phyloP scores from a whole-genome alignment of 139 green algal species.

The Chlamydomonas schloesseri region DNA sequence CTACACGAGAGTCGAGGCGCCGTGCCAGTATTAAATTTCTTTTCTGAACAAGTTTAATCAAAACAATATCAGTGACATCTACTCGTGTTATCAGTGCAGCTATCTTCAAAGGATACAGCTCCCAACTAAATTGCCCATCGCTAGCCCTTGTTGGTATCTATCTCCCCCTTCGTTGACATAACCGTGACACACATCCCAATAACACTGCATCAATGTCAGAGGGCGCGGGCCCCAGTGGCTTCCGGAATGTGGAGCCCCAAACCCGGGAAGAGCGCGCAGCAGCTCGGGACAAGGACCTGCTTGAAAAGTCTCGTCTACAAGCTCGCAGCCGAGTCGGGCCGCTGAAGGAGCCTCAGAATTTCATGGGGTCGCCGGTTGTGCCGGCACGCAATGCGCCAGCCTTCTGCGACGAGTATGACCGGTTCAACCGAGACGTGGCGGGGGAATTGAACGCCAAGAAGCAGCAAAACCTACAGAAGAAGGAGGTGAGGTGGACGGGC shows the following conservation, averaged over 20 bases:
- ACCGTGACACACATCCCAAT: too few relatives aligned
- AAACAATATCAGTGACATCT: too few relatives aligned
- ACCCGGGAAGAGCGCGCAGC: constrained; percentile 8
- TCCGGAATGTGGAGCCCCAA: constrained; percentile 22
- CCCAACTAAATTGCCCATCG: too few relatives aligned
- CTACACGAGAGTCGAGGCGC: too few relatives aligned
- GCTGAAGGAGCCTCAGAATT: background rate
- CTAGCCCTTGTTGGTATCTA: too few relatives aligned
- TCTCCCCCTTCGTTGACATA: too few relatives aligned
- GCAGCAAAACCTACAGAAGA: constrained; percentile 21
- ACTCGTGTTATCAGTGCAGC: too few relatives aligned
- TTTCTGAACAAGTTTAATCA: too few relatives aligned
- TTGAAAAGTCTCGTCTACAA: constrained; percentile 21
- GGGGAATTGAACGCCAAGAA: constrained; percentile 45
- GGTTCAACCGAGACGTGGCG: constrained; percentile 54
- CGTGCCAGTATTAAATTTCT: too few relatives aligned
- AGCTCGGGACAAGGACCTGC: constrained; percentile 6
- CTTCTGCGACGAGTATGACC: constrained; percentile 33
- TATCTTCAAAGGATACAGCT: too few relatives aligned
- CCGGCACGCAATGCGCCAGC: constrained; percentile 30
- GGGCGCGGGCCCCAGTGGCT: background rate
- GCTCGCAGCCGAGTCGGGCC: background rate
- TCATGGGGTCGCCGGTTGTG: constrained; percentile 26
- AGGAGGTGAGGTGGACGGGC: background rate
- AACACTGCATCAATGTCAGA: too few relatives aligned